Evolutionary conservation across 352 stramenopile species (phyloP), one percentile per base, ranked within the genome.

Genomic region (Pythium volutum): DNA sequence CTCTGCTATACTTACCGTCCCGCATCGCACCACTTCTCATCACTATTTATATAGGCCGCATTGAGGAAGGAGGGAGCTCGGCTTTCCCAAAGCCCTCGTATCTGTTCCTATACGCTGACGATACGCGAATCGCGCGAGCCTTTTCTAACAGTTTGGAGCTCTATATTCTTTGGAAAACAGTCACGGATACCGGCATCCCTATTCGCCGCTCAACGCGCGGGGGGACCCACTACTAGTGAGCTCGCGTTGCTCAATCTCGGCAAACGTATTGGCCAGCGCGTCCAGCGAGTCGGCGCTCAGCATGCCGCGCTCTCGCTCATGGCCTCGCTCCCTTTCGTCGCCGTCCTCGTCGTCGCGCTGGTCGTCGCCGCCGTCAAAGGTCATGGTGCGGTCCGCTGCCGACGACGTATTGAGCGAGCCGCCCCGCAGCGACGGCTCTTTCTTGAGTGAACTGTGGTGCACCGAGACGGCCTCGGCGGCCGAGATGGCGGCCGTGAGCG

Each of bases 231-330:
- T n/a, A n/a, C n/a, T n/a, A n/a, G n/a, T 38, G 33, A 38, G 7
- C 33, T 65, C 63, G 11, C 38, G 39, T 47, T 60, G 53, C 60
- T 63, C 54, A 39, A 48, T 69, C 10, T 69, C 55, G 4, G 66
- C 55, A 18, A 73, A 61, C 27, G 60, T 49, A n/a, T 20, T 58
- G 9, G 60, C 66, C 12, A 73, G 52, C 22, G 67, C 66, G 23
- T 73, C 66, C 11, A 73, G 33, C n/a, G 61, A 59, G 33, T 66
- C 66, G 10, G 66, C 51, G 46, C 39, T 67, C 36, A 73, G 39
- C 27, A 63, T 54, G 1, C 54, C 55, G 8, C 45, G 47, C 4
- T 54, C 59, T 10, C 39, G 31, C 4, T 45, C 33, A 1, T 20
- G 20, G 16, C 29, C 43, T 18, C 14, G 22, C 1, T 50, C 25